phyloP scores from a whole-genome alignment of 441 rosid species.

The Omphalea diandra region DNA sequence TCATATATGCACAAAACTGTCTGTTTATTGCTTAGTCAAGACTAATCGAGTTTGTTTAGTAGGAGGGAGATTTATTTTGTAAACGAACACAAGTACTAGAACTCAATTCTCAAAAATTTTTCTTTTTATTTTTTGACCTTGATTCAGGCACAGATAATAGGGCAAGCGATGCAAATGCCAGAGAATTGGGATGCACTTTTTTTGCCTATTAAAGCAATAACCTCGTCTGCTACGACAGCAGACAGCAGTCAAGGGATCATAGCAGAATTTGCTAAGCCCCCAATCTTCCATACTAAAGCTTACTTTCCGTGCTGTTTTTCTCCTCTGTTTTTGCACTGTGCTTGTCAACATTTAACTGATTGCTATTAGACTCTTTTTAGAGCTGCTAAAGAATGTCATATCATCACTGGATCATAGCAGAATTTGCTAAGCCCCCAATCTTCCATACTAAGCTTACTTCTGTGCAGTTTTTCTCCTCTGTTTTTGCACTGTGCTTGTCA shows the following conservation, averaged over 20 bases:
- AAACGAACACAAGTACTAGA: no score
- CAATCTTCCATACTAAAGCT: constrained; percentile 75
- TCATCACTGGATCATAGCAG: constrained; percentile 80
- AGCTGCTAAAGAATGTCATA: constrained; percentile 73
- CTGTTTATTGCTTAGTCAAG: no score
- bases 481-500: constrained; percentile 9
- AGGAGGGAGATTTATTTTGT: no score
- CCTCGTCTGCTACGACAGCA: constrained; percentile 67
- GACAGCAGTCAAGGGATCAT: constrained; percentile 80
- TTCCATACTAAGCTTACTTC: constrained; percentile 61
- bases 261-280: constrained; percentile 97
- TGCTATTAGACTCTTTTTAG: constrained; percentile 75
- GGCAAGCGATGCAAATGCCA: constrained; percentile 83
- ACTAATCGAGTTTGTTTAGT: no score
- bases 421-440: constrained; percentile 96
- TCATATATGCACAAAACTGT: no score
- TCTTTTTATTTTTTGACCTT: constrained; percentile 41
- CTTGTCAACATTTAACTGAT: constrained; percentile 22
- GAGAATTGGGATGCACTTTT: constrained; percentile 26
- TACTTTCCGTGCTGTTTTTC: constrained; percentile 38
- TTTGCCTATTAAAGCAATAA: constrained; percentile 34
- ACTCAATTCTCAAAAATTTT: background rate
- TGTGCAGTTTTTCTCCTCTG: constrained; percentile 27
- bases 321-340: constrained; percentile 15
- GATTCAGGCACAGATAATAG: constrained; percentile 79